Evolutionary conservation across 2,329 filamentous ascomycete genomes (phyloP).

Genomic region (Ophiognomonia clavigignenti-juglandacearum): DNA sequence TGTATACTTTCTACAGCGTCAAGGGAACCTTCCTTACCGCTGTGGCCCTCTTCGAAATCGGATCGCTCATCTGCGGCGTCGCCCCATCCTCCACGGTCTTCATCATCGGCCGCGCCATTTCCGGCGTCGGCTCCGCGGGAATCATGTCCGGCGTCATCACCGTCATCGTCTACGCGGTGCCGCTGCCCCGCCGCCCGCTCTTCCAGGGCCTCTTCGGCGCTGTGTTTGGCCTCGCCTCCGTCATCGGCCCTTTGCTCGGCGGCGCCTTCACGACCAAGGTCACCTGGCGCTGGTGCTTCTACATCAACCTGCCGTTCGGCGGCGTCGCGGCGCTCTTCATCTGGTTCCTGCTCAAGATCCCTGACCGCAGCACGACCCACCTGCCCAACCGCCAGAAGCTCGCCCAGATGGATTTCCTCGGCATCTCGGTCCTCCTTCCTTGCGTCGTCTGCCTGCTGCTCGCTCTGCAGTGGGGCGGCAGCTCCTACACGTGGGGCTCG

Average conservation of each 20-base stretch:
- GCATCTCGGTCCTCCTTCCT: conserved; percentile 24
- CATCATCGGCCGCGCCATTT: conserved; percentile 26
- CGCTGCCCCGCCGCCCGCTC: conserved; percentile 21
- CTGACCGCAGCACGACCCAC: conserved; percentile 18
- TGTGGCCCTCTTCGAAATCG: conserved; percentile 35
- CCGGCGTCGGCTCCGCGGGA: conserved; percentile 32
- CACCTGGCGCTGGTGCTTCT: conserved; percentile 24
- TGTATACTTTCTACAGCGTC: conserved; percentile 37
- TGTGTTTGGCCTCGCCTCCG: conserved; percentile 37
- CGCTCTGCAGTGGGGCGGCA: conserved; percentile 43
- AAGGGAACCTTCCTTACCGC: conserved; percentile 32
- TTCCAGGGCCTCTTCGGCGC: conserved; percentile 33
- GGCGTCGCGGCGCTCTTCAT: conserved; percentile 13
- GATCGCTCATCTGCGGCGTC: conserved; percentile 31
- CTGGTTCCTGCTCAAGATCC: conserved; percentile 17
- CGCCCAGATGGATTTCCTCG: conserved; percentile 23
- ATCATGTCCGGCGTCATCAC: conserved; percentile 36
- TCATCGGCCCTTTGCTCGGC: conserved; percentile 17
- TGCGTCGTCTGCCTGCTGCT: conserved; percentile 35
- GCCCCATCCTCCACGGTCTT: conserved; percentile 24
- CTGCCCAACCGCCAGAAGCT: no score
- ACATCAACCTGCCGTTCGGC: conserved; percentile 23
- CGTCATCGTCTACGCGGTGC: conserved; percentile 30
- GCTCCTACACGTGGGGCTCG: conserved; percentile 32
- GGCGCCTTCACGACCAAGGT: conserved; percentile 7